phyloP scores from a whole-genome alignment of 495 filamentous ascomycete species.

The Glarea lozoyensis region DNA sequence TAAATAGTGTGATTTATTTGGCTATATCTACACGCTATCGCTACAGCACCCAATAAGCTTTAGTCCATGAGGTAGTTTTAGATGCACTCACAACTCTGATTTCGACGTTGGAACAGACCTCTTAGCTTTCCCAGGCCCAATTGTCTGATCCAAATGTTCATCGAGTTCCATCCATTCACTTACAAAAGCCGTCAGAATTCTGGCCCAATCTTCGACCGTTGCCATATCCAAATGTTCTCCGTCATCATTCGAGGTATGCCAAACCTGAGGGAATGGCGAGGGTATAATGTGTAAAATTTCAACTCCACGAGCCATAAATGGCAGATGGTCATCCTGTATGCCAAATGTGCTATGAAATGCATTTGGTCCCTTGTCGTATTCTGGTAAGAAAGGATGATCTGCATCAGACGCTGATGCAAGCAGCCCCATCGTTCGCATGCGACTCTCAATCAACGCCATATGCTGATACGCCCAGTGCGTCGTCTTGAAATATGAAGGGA shows the following conservation, averaged over 20 bases:
- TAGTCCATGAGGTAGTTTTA: too few relatives aligned
- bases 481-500: constrained; percentile 74
- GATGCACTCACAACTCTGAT: too few relatives aligned
- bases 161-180: constrained; percentile 93
- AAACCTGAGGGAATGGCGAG: constrained; percentile 70
- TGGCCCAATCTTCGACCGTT: constrained; percentile 82
- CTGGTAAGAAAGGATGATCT: constrained; percentile 32
- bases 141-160: too few relatives aligned
- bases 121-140: too few relatives aligned
- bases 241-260: constrained; percentile 82
- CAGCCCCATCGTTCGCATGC: constrained; percentile 43
- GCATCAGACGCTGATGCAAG: constrained; percentile 12
- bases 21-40: too few relatives aligned
- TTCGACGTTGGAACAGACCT: too few relatives aligned
- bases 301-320: constrained; percentile 78
- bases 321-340: constrained; percentile 82
- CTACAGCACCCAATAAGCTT: too few relatives aligned
- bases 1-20: too few relatives aligned
- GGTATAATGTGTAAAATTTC: constrained; percentile 85
- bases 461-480: constrained; percentile 90
- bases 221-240: constrained; percentile 75
- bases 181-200: constrained; percentile 72
- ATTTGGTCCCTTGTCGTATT: constrained; percentile 42
- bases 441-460: constrained; percentile 58
- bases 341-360: constrained; percentile 33